Percentiles rank a stretch among this genome's conserved stretches.
phyloP scores from a whole-genome alignment of 2,329 filamentous ascomycete genomes.

The Cyphellophora attinorum region DNA sequence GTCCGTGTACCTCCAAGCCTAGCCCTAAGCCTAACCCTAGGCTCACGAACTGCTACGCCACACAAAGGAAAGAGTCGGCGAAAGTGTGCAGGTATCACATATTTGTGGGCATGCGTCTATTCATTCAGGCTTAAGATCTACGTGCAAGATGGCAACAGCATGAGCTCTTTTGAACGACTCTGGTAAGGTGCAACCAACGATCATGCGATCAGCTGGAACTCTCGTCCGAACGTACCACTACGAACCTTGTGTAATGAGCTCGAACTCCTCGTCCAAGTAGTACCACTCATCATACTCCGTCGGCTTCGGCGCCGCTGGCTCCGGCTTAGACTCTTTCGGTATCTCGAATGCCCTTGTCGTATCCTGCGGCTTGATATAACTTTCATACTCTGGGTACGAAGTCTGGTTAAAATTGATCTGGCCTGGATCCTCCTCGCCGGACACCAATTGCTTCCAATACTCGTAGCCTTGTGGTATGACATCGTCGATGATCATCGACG shows the following conservation, averaged over 20 bases:
- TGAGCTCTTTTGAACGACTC: too few species aligned
- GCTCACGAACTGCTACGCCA: too few species aligned
- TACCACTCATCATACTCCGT: constrained; percentile 2
- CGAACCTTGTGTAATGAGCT: constrained; percentile 2
- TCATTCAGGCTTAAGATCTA: too few species aligned
- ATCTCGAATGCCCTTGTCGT: constrained; percentile 1
- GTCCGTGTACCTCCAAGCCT: too few species aligned
- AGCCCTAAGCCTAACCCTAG: too few species aligned
- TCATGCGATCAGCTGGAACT: too few species aligned
- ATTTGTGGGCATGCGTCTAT: too few species aligned
- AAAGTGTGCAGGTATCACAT: too few species aligned
- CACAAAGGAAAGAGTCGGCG: too few species aligned
- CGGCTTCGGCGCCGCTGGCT: constrained; percentile 1
- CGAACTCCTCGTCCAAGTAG: constrained; percentile 2
- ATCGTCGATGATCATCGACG: constrained; percentile 2
- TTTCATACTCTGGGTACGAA: background rate
- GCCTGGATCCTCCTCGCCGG: constrained; percentile 1
- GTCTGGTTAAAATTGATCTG: constrained; percentile 3
- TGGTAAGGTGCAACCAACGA: too few species aligned
- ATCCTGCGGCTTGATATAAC: background rate
- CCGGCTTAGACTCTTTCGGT: background rate
- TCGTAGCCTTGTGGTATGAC: background rate
- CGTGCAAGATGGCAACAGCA: too few species aligned
- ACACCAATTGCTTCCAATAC: background rate
- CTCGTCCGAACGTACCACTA: too few species aligned